These are phyloP conservation scores for Chalciporus sphaerocephalus DNA, from an alignment of 768 basidiomycete species.

Conservation along the genomic window DNA sequence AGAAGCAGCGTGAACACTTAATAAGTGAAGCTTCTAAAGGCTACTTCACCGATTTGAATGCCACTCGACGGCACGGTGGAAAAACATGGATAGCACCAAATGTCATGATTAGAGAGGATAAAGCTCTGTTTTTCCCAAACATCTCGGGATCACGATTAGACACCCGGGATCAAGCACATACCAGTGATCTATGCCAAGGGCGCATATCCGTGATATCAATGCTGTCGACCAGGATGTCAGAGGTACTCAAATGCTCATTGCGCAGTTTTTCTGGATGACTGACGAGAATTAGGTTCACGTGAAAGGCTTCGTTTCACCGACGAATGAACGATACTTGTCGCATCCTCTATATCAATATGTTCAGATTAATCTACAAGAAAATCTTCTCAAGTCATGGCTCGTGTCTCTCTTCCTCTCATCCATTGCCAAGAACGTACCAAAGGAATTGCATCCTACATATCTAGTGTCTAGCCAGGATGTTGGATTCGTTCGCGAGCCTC, in stretches of 20 bases:
- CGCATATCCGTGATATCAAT: slow-evolving; percentile 78
- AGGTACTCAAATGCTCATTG: slow-evolving; percentile 43
- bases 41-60: slow-evolving; percentile 84
- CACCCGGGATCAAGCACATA: slow-evolving; percentile 55
- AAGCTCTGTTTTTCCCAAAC: slow-evolving; percentile 89
- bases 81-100: slow-evolving; percentile 94
- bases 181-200: slow-evolving; percentile 70
- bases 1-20: slow-evolving; percentile 64
- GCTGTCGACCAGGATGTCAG: slow-evolving; percentile 82
- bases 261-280: background rate
- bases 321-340: slow-evolving; percentile 46
- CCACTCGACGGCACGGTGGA: slow-evolving; percentile 77
- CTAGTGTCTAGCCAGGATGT: slow-evolving; percentile 79
- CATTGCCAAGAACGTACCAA: slow-evolving; percentile 63
- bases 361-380: slow-evolving; percentile 93
- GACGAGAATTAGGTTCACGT: slow-evolving; percentile 60
- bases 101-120: slow-evolving; percentile 85
- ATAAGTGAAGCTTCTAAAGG: slow-evolving; percentile 68
- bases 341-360: slow-evolving; percentile 67
- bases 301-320: slow-evolving; percentile 60
- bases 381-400: slow-evolving; percentile 85
- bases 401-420: slow-evolving; percentile 79
- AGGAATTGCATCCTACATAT: slow-evolving; percentile 63
- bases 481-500: slow-evolving; percentile 77
- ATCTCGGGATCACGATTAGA: slow-evolving; percentile 68